Evolutionary conservation across 2,329 filamentous ascomycete genomes (phyloP).

Genomic region (Monilinia aucupariae): DNA sequence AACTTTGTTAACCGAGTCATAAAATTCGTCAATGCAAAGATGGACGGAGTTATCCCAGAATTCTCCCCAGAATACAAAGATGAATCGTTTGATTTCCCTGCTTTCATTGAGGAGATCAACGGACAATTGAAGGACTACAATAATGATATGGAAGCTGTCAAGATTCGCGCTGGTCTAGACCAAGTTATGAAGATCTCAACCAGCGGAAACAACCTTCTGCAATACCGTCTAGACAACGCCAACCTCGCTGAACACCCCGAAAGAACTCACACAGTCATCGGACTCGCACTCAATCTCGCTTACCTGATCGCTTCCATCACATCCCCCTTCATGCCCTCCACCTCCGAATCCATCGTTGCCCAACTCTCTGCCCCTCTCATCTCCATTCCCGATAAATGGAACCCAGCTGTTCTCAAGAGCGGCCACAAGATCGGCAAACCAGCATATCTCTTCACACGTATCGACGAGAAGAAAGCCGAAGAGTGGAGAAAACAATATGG

Average conservation of each 20-base stretch:
- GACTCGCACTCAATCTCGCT: conserved; percentile 76
- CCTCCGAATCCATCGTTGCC: conserved; percentile 65
- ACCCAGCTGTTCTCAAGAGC: conserved; percentile 53
- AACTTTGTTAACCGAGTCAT: conserved; percentile 70
- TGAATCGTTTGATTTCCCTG: conserved; percentile 46
- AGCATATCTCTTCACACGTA: conserved; percentile 73
- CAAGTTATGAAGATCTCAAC: conserved; percentile 63
- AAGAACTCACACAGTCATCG: conserved; percentile 47
- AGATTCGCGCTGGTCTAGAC: conserved; percentile 61
- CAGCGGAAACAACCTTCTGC: conserved; percentile 54
- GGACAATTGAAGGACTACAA: conserved; percentile 61
- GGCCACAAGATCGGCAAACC: conserved; percentile 79
- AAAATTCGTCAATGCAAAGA: conserved; percentile 72
- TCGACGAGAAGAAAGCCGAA: conserved; percentile 73
- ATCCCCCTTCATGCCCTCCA: conserved; percentile 81
- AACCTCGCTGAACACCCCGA: conserved; percentile 37
- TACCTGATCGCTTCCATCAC: conserved; percentile 75
- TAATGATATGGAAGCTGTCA: conserved; percentile 62
- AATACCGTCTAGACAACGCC: conserved; percentile 41
- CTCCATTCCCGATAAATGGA: conserved; percentile 64
- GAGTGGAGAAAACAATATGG: conserved; percentile 78
- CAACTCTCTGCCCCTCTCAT: conserved; percentile 61
- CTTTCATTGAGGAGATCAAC: conserved; percentile 53
- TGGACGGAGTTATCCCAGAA: conserved; percentile 61
- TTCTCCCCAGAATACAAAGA: conserved; percentile 50